Percentiles rank a stretch among this genome's conserved stretches.
These are phyloP conservation scores for Aureobasidium sp. DNA, from an alignment of 2,329 filamentous ascomycete genomes.

Conservation along the genomic window DNA sequence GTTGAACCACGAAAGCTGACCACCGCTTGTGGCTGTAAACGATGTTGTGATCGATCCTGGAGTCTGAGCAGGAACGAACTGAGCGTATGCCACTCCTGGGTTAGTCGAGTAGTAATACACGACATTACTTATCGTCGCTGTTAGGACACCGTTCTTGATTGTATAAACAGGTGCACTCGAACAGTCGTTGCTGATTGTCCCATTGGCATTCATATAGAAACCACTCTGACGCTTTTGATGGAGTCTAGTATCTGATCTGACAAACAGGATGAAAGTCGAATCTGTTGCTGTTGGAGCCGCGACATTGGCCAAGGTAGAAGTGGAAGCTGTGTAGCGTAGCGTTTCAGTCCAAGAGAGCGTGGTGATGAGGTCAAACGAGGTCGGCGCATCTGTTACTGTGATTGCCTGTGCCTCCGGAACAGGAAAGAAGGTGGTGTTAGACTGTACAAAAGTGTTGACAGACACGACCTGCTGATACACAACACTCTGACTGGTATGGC, in stretches of 20 bases:
- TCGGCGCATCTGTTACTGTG: constrained; percentile 23
- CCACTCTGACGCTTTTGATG: constrained; percentile 17
- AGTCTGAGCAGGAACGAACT: constrained; percentile 20
- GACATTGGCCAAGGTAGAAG: background rate
- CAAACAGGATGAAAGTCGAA: constrained; percentile 16
- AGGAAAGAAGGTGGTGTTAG: constrained; percentile 23
- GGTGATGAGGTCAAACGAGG: constrained; percentile 20
- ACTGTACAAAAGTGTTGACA: constrained; percentile 20
- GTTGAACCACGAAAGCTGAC: constrained; percentile 21
- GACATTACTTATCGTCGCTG: constrained; percentile 19
- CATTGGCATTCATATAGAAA: constrained; percentile 19
- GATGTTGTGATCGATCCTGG: constrained; percentile 20
- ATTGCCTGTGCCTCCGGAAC: constrained; percentile 15
- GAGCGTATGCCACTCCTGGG: constrained; percentile 16
- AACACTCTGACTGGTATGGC: constrained; percentile 2
- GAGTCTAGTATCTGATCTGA: background rate
- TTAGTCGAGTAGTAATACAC: constrained; percentile 22
- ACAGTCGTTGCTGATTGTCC: constrained; percentile 23
- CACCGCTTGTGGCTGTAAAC: constrained; percentile 17
- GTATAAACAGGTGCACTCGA: constrained; percentile 21
- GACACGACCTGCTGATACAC: constrained; percentile 22
- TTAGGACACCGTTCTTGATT: constrained; percentile 19
- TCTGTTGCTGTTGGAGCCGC: background rate
- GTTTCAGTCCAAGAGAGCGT: constrained; percentile 21
- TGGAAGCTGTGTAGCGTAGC: background rate